phyloP scores from a whole-genome alignment of 2,329 filamentous ascomycete species.

The Calonectria montana region DNA sequence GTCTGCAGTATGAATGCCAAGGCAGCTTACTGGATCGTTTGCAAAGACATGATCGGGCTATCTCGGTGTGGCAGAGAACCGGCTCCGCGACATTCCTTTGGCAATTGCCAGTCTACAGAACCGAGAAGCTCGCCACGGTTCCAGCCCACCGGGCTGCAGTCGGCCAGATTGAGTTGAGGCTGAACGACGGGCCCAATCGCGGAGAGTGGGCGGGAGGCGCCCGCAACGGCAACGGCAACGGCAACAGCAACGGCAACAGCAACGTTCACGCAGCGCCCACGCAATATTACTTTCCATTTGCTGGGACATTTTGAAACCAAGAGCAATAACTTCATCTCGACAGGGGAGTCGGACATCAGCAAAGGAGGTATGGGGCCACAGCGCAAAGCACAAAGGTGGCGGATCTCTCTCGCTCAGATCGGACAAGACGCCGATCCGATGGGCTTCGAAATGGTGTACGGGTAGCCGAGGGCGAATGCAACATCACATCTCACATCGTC shows the following conservation, averaged over 20 bases:
- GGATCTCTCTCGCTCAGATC: conserved; percentile 10
- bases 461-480: neutral
- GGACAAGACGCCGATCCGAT: conserved; percentile 12
- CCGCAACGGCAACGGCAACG: conserved; percentile 23
- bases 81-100: neutral
- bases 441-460: neutral
- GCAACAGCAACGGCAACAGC: conserved; percentile 5
- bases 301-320: neutral
- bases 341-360: conserved; percentile 2
- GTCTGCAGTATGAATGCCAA: conserved; percentile 13
- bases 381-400: neutral
- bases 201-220: neutral
- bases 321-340: neutral
- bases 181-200: conserved; percentile 7
- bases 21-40: conserved; percentile 10
- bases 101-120: neutral
- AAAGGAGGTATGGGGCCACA: neutral
- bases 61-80: conserved; percentile 16
- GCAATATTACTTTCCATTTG: neutral
- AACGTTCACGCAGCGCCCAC: conserved; percentile 13
- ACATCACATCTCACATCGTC: conserved; percentile 18
- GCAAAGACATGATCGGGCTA: conserved; percentile 30
- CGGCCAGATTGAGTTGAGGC: conserved; percentile 17
- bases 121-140: conserved; percentile 3
- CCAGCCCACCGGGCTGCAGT: neutral